Conservation (phyloP, 2,329 filamentous ascomycete genomes). For the Apiospora sp. region DNA sequence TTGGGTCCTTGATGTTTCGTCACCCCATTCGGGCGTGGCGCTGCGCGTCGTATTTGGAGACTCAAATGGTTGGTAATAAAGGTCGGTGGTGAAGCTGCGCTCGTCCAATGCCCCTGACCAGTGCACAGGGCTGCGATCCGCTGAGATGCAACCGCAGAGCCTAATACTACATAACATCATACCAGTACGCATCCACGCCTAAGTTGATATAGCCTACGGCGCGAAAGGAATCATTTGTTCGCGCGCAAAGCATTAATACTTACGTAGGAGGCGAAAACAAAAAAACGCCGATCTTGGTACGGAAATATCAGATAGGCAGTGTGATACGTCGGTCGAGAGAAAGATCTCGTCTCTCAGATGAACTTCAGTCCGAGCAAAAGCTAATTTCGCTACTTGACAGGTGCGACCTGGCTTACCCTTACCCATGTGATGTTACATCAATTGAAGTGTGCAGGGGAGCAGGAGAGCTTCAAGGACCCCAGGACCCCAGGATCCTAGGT, state of each 20-base stretch:
- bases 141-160: not conserved
- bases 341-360: not conserved
- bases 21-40: not conserved
- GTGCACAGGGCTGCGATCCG: not conserved
- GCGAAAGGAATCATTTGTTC: not conserved
- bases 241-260: not conserved
- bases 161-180: too few species aligned
- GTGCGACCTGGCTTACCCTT: not conserved
- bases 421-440: not conserved
- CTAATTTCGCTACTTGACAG: not conserved
- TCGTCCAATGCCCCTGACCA: not conserved
- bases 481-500: not conserved
- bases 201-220: not conserved
- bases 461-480: too few species aligned
- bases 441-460: not conserved
- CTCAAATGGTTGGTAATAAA: not conserved
- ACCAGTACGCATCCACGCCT: too few species aligned
- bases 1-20: not conserved
- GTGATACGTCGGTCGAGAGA: not conserved
- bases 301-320: not conserved
- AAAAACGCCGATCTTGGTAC: not conserved
- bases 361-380: not conserved
- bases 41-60: not conserved
- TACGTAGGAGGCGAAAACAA: not conserved
- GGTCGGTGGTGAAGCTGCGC: not conserved